phyloP scores from a whole-genome alignment of 805 yeast genomes.

The Sugiyamaella valdiviana region DNA sequence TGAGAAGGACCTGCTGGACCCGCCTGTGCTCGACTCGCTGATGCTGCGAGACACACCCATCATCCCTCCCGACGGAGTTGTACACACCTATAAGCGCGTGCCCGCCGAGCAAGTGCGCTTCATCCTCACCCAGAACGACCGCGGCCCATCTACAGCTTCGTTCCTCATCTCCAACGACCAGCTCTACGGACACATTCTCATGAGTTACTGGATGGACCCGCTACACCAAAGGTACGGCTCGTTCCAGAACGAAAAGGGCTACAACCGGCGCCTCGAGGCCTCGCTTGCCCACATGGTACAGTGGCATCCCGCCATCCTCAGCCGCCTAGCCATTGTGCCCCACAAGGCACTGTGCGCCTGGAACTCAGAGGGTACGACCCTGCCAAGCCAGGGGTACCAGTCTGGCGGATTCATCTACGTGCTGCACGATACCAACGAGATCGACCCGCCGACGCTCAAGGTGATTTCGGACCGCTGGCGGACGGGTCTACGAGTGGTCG shows the following conservation, averaged over 20 bases:
- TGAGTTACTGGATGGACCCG: conserved; percentile 76
- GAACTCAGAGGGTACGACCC: conserved; percentile 26
- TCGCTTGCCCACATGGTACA: conserved; percentile 80
- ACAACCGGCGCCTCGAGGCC: conserved; percentile 40
- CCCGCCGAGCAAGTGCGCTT: conserved; percentile 52
- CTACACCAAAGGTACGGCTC: conserved; percentile 59
- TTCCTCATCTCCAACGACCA: conserved; percentile 64
- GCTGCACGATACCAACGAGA: conserved; percentile 17
- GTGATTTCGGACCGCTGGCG: conserved; percentile 5
- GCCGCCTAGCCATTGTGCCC: conserved; percentile 68
- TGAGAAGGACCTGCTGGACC: conserved; percentile 52
- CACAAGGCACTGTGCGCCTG: conserved; percentile 44
- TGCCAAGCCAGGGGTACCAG: conserved; percentile 20
- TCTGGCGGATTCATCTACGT: conserved; percentile 27
- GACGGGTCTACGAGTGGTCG: not conserved
- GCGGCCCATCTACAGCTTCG: conserved; percentile 60
- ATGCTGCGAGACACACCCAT: conserved; percentile 68
- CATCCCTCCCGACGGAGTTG: conserved; percentile 37
- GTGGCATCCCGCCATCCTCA: conserved; percentile 85
- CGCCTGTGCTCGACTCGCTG: conserved; percentile 53
- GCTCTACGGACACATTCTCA: conserved; percentile 55
- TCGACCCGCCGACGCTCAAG: conserved; percentile 9
- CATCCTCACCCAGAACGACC: conserved; percentile 63
- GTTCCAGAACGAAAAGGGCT: conserved; percentile 44
- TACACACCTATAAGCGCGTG: conserved; percentile 57